phyloP scores from a whole-genome alignment of 371 early-diverging fungal genomes.

The Mucor circinelloides region DNA sequence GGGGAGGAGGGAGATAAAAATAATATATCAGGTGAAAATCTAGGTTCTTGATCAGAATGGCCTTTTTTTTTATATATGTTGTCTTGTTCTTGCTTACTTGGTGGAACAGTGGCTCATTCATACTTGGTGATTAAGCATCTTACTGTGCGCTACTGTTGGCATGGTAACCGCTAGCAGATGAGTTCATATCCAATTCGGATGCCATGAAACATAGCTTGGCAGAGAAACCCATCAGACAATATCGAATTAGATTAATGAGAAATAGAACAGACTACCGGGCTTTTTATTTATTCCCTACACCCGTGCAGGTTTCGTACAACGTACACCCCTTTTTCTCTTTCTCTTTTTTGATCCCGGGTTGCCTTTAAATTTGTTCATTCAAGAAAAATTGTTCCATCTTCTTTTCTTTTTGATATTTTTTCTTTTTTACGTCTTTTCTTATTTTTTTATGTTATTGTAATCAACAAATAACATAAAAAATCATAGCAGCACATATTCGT shows the following conservation, averaged over 20 bases:
- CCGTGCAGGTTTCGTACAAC: slow-evolving; percentile 1
- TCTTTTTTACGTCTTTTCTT: background rate
- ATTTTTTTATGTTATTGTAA: background rate
- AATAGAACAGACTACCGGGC: background rate
- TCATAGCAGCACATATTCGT: slow-evolving; percentile 1
- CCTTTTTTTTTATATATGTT: background rate
- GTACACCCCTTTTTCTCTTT: background rate
- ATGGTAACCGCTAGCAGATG: too few species aligned
- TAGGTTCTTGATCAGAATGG: background rate
- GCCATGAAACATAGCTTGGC: too few species aligned
- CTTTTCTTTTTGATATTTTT: background rate
- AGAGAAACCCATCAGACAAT: too few species aligned
- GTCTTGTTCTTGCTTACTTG: background rate
- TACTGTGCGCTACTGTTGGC: too few species aligned
- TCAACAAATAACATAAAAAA: background rate
- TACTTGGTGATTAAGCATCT: background rate
- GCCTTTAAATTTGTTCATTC: background rate
- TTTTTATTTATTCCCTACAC: background rate
- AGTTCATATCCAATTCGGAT: too few species aligned
- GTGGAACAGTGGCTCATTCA: background rate
- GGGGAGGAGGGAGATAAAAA: background rate
- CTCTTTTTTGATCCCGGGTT: slow-evolving; percentile 2
- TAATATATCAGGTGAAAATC: background rate
- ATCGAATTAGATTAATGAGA: background rate
- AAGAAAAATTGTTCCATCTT: background rate